phyloP scores from a whole-genome alignment of 306 rosid species.

The Glycyrrhiza uralensis region DNA sequence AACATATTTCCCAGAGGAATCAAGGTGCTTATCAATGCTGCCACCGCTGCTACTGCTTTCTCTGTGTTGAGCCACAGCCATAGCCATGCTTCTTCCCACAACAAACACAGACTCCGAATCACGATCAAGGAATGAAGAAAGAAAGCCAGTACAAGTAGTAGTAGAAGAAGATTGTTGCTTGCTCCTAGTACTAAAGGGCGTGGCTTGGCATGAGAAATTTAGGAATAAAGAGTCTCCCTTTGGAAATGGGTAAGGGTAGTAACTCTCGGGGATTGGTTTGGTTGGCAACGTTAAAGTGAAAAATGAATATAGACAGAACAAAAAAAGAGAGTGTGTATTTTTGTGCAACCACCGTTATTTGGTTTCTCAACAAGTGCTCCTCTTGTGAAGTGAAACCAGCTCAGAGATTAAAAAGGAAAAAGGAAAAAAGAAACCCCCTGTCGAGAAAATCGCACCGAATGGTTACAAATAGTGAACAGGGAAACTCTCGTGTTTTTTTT shows the following conservation, averaged over 20 bases:
- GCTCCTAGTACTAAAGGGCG: slow-evolving; percentile 37
- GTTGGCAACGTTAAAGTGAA: slow-evolving; percentile 29
- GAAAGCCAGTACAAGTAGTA: too few relatives aligned
- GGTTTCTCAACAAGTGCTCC: slow-evolving; percentile 6
- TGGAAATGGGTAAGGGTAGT: neutral
- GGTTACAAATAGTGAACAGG: slow-evolving; percentile 12
- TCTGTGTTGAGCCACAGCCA: slow-evolving; percentile 81
- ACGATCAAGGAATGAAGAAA: neutral
- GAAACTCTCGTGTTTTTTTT: neutral
- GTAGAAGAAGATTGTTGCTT: slow-evolving; percentile 11
- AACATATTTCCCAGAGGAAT: slow-evolving; percentile 75
- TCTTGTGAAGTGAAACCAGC: neutral
- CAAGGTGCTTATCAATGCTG: slow-evolving; percentile 76
- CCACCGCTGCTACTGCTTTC: slow-evolving; percentile 86
- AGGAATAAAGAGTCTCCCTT: neutral
- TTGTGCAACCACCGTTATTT: slow-evolving; percentile 20
- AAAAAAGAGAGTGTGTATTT: neutral
- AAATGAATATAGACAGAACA: slow-evolving; percentile 22
- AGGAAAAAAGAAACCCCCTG: neutral
- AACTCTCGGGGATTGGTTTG: slow-evolving; percentile 4
- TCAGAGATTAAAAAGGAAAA: neutral
- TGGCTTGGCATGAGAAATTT: slow-evolving; percentile 1
- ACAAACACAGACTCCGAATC: slow-evolving; percentile 3
- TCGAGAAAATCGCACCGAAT: neutral
- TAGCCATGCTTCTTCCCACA: slow-evolving; percentile 56